Evolutionary conservation across 495 filamentous ascomycete species (phyloP), one percentile per base, ranked within the genome.

Genomic region (Aspergillus sclerotioniger): DNA sequence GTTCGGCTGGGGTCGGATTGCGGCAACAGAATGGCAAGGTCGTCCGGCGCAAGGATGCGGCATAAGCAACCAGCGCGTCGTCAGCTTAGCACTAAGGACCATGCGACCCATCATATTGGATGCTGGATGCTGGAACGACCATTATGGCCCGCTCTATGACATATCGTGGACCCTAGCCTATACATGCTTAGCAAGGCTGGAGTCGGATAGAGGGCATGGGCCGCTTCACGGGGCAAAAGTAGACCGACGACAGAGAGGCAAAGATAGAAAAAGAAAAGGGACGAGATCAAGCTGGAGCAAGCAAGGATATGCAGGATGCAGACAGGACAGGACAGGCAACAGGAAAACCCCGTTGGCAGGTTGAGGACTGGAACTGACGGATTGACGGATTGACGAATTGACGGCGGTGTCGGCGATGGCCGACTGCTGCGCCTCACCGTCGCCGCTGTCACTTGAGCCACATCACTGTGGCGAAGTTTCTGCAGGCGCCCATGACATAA

Each of bases 401-500:
- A 48, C 44, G 2, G 29, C 29, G 29, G 44, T 37, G 35, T 62
- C 64, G 60, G 63, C 45, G 55, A 63, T 61, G 60, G 17, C 60
- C 57, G 63, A 56, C 25, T 63, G 57, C 63, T 62, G 60, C 63
- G 63, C 63, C 60, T 61, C 62, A 50, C 54, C 16, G 31, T 15
- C 17, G 56, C 49, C 8, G 44, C 52, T 51, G 56, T 59, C 55
- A 51, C 44, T 48, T 62, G 35, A 60, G 63, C 60, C 63, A 66
- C 60, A 44, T 15, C 15, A 47, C 16, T 63, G 63, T 62, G 63
- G 63, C 60, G 57, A 47, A 58, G 61, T 67, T 67, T 67, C 63
- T 63, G 63, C 60, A 63, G 56, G 29, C 56, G 48, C 43, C 49
- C 35, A 60, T 62, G 63, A 60, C 59, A 59, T 57, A 48, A 54